These are phyloP conservation scores for Zasmidium angulare DNA, from an alignment of 2,329 filamentous ascomycete genomes.

Conservation along the genomic window DNA sequence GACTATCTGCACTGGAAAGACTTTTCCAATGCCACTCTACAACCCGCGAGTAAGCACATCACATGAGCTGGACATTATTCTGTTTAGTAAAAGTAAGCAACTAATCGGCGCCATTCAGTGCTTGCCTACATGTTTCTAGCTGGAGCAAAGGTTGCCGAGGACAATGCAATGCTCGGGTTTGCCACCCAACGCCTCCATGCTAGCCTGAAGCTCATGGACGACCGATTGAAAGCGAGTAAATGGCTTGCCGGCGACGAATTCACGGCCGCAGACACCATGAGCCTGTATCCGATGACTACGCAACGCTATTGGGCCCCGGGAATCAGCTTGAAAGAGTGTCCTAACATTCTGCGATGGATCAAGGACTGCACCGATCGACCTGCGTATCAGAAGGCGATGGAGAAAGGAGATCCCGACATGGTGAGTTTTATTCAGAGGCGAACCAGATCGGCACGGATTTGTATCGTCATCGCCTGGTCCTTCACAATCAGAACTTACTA, in stretches of 20 bases:
- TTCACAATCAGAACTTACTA: not conserved
- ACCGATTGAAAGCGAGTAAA: slow-evolving; percentile 46
- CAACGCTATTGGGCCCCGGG: slow-evolving; percentile 53
- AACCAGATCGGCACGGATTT: not conserved
- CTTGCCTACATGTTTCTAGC: slow-evolving; percentile 22
- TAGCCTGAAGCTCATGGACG: slow-evolving; percentile 48
- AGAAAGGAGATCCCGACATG: slow-evolving; percentile 36
- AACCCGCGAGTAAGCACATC: slow-evolving; percentile 31
- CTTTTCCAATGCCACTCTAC: slow-evolving; percentile 35
- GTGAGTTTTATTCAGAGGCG: slow-evolving; percentile 9
- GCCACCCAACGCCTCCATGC: slow-evolving; percentile 35
- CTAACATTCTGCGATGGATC: slow-evolving; percentile 32
- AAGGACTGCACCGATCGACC: slow-evolving; percentile 27
- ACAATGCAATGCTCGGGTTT: slow-evolving; percentile 13
- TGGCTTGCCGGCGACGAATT: slow-evolving; percentile 63
- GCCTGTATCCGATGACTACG: slow-evolving; percentile 59
- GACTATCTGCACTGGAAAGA: slow-evolving; percentile 63
- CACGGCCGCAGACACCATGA: slow-evolving; percentile 65
- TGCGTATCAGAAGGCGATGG: slow-evolving; percentile 32
- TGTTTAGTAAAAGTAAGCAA: too few species aligned
- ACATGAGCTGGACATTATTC: slow-evolving; percentile 36
- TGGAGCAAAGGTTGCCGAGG: not conserved
- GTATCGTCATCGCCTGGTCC: not conserved
- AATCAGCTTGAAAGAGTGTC: slow-evolving; percentile 23
- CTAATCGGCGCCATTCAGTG: slow-evolving; percentile 17